Conservation (phyloP, 2,329 filamentous ascomycete genomes). For the Calonectria pseudoturangicola region DNA sequence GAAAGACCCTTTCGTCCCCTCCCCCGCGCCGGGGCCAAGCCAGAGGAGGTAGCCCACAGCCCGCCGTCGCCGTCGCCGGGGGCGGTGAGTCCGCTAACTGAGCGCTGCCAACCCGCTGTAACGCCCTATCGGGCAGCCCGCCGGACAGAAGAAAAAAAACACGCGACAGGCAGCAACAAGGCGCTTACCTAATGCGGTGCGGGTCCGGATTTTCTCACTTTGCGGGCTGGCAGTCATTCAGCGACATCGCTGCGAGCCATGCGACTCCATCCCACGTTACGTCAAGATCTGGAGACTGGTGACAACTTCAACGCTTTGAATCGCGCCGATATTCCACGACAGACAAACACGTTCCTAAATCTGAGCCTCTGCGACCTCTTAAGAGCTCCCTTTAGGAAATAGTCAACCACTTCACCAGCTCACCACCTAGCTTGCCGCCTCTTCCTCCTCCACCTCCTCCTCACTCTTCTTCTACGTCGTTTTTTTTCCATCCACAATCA, state of each 20-base stretch:
- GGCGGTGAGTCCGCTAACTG: constrained; percentile 38
- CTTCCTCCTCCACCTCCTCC: background rate
- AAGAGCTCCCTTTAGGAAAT: background rate
- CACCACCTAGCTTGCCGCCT: background rate
- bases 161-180: constrained; percentile 49
- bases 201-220: constrained; percentile 36
- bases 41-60: constrained; percentile 26
- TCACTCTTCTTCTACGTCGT: constrained; percentile 34
- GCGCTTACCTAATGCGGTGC: constrained; percentile 52
- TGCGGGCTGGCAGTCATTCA: constrained; percentile 29
- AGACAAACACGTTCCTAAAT: constrained; percentile 7
- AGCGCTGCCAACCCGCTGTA: constrained; percentile 27
- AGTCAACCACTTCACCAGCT: background rate
- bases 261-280: constrained; percentile 37
- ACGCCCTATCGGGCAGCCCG: constrained; percentile 17
- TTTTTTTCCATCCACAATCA: constrained; percentile 42
- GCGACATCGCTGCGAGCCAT: constrained; percentile 26
- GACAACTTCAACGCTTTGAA: constrained; percentile 21
- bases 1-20: constrained; percentile 43
- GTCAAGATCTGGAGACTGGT: constrained; percentile 39
- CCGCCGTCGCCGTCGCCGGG: background rate
- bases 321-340: background rate
- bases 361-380: background rate
- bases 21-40: constrained; percentile 30
- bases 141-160: constrained; percentile 42